Conservation (phyloP, 208 protist species). For the Entamoeba histolytica region DNA sequence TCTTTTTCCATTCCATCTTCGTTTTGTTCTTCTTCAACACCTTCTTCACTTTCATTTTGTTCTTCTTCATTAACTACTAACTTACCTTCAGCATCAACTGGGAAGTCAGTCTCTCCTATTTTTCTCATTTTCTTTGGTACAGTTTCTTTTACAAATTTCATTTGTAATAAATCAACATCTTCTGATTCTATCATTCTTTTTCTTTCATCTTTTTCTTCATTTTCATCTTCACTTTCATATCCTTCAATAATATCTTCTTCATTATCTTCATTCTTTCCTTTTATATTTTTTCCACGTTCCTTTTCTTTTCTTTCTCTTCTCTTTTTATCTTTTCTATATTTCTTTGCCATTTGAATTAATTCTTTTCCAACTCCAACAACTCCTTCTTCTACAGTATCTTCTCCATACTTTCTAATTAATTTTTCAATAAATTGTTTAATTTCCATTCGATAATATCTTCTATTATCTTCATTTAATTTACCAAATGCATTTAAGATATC, state of each 20-base stretch:
- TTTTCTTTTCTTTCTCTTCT: not conserved
- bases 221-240: not conserved
- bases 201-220: not conserved
- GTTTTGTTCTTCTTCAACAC: not conserved
- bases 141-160: not conserved
- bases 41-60: not conserved
- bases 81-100: not conserved
- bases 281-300: not conserved
- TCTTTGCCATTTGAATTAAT: not conserved
- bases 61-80: not conserved
- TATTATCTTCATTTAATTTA: not conserved
- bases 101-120: not conserved
- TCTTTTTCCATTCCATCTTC: not conserved
- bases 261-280: not conserved
- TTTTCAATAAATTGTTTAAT: not conserved
- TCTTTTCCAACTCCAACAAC: not conserved
- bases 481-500: not conserved
- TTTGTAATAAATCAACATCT: not conserved
- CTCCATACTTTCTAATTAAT: not conserved
- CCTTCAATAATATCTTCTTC: not conserved
- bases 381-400: not conserved
- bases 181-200: not conserved
- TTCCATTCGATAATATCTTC: not conserved
- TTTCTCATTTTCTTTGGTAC: not conserved
- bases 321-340: not conserved